Evolutionary conservation across 2,329 filamentous ascomycete species (phyloP).

Genomic region (Trichoderma citrinoviride): DNA sequence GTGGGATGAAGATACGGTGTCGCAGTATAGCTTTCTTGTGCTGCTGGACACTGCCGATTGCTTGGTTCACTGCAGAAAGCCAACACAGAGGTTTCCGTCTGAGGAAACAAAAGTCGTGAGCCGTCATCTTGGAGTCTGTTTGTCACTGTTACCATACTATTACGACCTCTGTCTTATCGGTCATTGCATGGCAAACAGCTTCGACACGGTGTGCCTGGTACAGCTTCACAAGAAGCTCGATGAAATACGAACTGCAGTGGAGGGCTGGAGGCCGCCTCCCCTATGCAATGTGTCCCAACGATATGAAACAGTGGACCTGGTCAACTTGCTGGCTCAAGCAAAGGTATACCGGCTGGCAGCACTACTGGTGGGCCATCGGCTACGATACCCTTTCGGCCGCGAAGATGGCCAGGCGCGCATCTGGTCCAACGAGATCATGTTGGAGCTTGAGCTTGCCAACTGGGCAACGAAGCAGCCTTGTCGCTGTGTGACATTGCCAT

Average conservation of each 20-base stretch:
- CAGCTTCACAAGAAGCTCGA: not conserved
- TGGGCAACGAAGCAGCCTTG: not conserved
- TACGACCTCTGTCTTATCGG: not conserved
- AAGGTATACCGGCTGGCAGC: not conserved
- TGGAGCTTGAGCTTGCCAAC: not conserved
- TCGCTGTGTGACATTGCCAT: not conserved
- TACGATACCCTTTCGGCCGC: not conserved
- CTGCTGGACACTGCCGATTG: not conserved
- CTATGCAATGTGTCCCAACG: not conserved
- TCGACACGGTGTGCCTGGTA: not conserved
- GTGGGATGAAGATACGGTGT: not conserved
- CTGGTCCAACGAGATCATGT: not conserved
- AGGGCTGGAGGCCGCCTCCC: not conserved
- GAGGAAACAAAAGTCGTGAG: not conserved
- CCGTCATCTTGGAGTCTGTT: not conserved
- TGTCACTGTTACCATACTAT: not conserved
- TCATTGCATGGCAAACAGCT: not conserved
- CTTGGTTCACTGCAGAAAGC: not conserved
- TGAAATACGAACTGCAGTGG: not conserved
- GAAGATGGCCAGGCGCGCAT: not conserved
- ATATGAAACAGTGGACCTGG: too few relatives aligned
- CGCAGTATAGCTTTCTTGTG: not conserved
- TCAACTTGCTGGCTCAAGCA: not conserved
- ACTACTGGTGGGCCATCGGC: not conserved
- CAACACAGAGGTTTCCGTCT: not conserved